Base-by-base conservation (phyloP, 192 early-diverging fungal genomes). In the Coemansia erecta region DNA sequence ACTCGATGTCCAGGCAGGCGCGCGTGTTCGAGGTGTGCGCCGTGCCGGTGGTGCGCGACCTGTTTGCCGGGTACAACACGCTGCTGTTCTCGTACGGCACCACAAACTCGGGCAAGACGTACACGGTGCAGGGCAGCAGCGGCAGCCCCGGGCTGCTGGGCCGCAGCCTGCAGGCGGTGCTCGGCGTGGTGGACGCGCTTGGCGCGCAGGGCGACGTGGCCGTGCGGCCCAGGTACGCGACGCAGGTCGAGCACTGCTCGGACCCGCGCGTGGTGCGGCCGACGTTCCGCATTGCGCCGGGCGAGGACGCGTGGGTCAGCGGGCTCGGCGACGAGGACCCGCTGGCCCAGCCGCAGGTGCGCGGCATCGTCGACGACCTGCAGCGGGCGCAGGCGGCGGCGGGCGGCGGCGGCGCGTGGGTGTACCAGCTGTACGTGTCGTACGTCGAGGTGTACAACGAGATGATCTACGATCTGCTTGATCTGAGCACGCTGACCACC, bases 381-480 rank as follows among this genome's bases (percentile, higher is more conserved):
- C 56, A 67, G 14, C 58, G 64, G 8, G 55, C 31, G 11, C 58
- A 31, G 8, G n/a, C n/a, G n/a, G n/a, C n/a, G n/a, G n/a, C n/a
- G n/a, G n/a, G n/a, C n/a, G 21, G 1, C 0, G 43, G 19, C 8
- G 39, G 50, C 41, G 71, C 86, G 22, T 86, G 85, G 59, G 90
- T 89, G 60, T 98, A 88, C 66, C 72, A 89, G 11, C 81, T 98
- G 35, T 89, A 91, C 66, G 88, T 95, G 24, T 92, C 90, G 9
- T 98, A 92, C 72, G 66, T 92, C 24, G 95, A 98, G 59, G 86
- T 98, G 23, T 95, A 94, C 68, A 90, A 86, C 47, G 91, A 94
- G 63, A 85, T 80, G 61, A 87, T 98, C 13, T 89, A 88, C 52
- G 95, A 98, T 57, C 76, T 98, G 35, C 71, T 98, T 35, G 83